These are phyloP conservation scores for Paramecium caudatum DNA, from an alignment of 73 alveolate genomes.

Conservation along the genomic window DNA sequence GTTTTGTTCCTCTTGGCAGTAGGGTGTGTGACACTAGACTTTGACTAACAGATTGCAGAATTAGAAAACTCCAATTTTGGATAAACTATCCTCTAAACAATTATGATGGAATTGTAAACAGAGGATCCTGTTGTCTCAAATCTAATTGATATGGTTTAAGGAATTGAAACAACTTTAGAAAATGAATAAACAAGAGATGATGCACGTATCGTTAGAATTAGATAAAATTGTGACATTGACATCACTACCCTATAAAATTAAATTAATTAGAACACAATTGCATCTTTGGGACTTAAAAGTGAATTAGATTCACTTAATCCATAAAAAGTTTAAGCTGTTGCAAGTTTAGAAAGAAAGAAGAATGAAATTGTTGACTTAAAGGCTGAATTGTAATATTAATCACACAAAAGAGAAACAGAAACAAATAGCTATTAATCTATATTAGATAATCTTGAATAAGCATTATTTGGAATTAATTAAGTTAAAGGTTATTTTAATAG, in stretches of 20 bases:
- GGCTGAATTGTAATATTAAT: constrained; percentile 58
- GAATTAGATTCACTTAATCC: constrained; percentile 61
- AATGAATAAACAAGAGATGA: constrained; percentile 59
- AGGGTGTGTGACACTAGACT: constrained; percentile 10
- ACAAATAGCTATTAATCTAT: background rate
- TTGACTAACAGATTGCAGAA: constrained; percentile 9
- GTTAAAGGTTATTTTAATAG: constrained; percentile 65
- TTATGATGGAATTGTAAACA: constrained; percentile 58
- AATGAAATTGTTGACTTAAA: constrained; percentile 33
- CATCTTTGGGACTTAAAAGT: constrained; percentile 28
- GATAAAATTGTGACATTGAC: constrained; percentile 63
- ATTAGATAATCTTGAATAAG: constrained; percentile 66
- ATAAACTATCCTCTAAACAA: constrained; percentile 46
- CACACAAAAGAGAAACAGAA: constrained; percentile 54
- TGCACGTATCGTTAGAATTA: constrained; percentile 40
- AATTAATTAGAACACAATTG: constrained; percentile 24
- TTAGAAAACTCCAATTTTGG: constrained; percentile 51
- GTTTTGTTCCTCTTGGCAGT: background rate
- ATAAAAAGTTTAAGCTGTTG: constrained; percentile 63
- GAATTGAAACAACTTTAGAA: constrained; percentile 35
- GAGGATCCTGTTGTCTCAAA: constrained; percentile 68
- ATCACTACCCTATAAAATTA: background rate
- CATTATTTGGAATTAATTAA: constrained; percentile 62
- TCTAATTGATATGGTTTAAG: constrained; percentile 42
- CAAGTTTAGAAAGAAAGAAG: constrained; percentile 45